Evolutionary conservation across 768 basidiomycete species (phyloP).

Genomic region (Hemileccinum rubropunctum): DNA sequence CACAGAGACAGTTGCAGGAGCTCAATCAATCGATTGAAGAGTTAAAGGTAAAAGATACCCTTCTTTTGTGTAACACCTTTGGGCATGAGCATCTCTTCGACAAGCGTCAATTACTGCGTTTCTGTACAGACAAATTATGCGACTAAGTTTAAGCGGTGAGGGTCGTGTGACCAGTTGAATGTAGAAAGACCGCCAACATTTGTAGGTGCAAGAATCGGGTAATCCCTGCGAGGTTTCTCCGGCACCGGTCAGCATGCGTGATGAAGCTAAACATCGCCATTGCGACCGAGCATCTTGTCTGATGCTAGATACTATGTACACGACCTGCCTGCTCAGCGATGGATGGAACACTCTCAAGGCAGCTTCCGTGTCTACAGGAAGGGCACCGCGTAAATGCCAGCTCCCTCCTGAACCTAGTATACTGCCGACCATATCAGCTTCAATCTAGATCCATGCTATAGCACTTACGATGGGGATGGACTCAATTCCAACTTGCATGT

Average conservation of each 20-base stretch:
- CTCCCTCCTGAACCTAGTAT: not conserved
- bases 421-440: not conserved
- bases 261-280: not conserved
- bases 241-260: not conserved
- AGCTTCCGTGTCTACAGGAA: not conserved
- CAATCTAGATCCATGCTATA: not conserved
- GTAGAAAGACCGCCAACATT: not conserved
- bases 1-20: slow-evolving; percentile 35
- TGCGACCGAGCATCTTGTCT: not conserved
- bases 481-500: not conserved
- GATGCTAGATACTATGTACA: slow-evolving; percentile 14
- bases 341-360: not conserved
- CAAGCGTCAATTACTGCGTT: not conserved
- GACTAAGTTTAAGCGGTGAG: too few relatives aligned
- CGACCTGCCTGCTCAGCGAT: not conserved
- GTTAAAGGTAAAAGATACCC: slow-evolving; percentile 43
- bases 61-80: slow-evolving; percentile 24
- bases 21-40: slow-evolving; percentile 35
- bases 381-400: not conserved
- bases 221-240: too few relatives aligned
- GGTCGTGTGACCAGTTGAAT: not conserved
- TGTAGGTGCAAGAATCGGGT: not conserved
- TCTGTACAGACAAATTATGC: not conserved
- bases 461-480: slow-evolving; percentile 6
- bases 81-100: slow-evolving; percentile 29